phyloP scores from a whole-genome alignment of 1,139 yeast genomes.

The Magnusiomyces paraingens region DNA sequence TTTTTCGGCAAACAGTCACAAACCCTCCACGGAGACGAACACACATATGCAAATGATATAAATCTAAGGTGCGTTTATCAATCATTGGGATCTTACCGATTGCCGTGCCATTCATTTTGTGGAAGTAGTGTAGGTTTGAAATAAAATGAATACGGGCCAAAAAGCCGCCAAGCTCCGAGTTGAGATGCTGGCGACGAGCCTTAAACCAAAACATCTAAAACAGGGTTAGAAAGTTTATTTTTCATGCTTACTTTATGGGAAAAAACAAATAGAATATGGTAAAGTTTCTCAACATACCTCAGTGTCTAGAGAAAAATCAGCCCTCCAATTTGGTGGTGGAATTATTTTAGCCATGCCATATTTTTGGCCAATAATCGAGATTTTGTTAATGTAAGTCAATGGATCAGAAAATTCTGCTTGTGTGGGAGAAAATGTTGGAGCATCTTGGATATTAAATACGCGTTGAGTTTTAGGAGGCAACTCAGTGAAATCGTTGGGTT shows the following conservation, averaged over 20 bases:
- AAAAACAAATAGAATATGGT: background rate
- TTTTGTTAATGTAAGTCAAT: slow-evolving; percentile 40
- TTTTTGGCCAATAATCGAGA: slow-evolving; percentile 41
- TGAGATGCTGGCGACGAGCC: slow-evolving; percentile 46
- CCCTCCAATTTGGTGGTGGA: slow-evolving; percentile 44
- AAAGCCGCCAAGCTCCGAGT: slow-evolving; percentile 32
- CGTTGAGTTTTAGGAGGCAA: background rate
- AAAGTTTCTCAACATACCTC: slow-evolving; percentile 31
- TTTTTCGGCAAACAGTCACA: slow-evolving; percentile 35
- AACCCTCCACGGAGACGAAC: slow-evolving; percentile 37
- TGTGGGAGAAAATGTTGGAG: slow-evolving; percentile 46
- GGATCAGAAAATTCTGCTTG: slow-evolving; percentile 46
- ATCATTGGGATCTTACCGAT: slow-evolving; percentile 32
- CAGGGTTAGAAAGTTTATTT: background rate
- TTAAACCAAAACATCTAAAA: slow-evolving; percentile 40
- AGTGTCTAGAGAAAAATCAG: slow-evolving; percentile 41
- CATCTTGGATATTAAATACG: slow-evolving; percentile 29
- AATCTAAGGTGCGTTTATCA: slow-evolving; percentile 36
- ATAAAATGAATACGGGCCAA: slow-evolving; percentile 28
- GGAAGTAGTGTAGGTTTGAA: slow-evolving; percentile 31
- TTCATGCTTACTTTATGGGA: background rate
- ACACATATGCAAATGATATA: slow-evolving; percentile 32
- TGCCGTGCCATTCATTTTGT: slow-evolving; percentile 28
- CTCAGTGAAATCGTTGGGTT: background rate
- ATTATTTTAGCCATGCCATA: slow-evolving; percentile 71